Evolutionary conservation across 106 monocot species (phyloP).

Genomic region (Dactylorhiza incarnata): DNA sequence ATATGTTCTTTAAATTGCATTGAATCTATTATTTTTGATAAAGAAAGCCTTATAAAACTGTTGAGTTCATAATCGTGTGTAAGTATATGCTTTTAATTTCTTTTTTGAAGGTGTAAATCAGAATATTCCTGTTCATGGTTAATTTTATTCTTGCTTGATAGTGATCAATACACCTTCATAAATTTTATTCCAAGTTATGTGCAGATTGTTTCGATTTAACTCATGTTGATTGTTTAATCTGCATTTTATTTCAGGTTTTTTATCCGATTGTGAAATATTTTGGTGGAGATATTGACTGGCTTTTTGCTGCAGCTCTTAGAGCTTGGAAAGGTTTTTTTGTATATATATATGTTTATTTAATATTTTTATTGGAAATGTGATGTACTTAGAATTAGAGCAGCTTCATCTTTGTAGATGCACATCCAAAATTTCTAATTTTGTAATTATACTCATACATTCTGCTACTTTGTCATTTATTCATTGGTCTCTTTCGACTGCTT

Average conservation of each 20-base stretch:
- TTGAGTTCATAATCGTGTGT: neutral
- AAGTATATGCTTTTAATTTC: neutral
- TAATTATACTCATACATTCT: neutral
- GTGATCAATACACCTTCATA: neutral
- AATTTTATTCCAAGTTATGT: slow-evolving; percentile 6
- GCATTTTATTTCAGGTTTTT: slow-evolving; percentile 45
- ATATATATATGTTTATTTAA: neutral
- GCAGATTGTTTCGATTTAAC: neutral
- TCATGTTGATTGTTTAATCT: neutral
- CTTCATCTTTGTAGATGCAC: slow-evolving; percentile 1
- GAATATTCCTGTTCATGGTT: neutral
- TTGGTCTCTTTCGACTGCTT: neutral
- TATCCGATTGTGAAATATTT: slow-evolving; percentile 83
- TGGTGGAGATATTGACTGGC: slow-evolving; percentile 93
- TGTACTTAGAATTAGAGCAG: neutral
- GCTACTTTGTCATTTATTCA: neutral
- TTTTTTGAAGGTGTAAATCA: neutral
- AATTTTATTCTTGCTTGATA: neutral
- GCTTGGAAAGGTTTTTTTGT: slow-evolving; percentile 80
- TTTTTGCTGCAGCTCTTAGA: slow-evolving; percentile 77
- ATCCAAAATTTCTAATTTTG: neutral
- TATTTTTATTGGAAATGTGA: neutral
- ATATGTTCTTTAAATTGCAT: neutral
- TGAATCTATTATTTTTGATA: neutral
- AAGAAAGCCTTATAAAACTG: neutral